A percentile compares a stretch with the other conserved stretches of the same genome.
phyloP scores from a whole-genome alignment of 2,329 filamentous ascomycete genomes.

The Colletotrichum sp. region DNA sequence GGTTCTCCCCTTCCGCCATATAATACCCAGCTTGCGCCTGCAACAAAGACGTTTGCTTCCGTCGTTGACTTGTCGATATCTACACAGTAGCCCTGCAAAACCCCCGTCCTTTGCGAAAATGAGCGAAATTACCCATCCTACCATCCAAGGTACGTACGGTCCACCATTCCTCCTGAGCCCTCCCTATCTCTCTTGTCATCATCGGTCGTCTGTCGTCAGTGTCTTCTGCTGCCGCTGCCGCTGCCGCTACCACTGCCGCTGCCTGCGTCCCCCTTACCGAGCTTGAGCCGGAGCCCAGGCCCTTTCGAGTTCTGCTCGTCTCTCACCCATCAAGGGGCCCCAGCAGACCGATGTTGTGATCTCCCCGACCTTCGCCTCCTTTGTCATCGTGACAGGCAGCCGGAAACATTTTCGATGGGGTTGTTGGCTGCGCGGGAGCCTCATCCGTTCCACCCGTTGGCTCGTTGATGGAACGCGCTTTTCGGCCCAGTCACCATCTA shows the following conservation, averaged over 20 bases:
- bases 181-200: not conserved
- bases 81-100: constrained; percentile 5
- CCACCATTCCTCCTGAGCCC: not conserved
- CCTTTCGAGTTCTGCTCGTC: not conserved
- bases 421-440: not conserved
- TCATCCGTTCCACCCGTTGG: not conserved
- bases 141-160: constrained; percentile 59
- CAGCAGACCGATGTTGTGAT: not conserved
- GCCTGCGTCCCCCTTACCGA: not conserved
- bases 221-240: not conserved
- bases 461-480: not conserved
- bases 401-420: not conserved
- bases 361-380: not conserved
- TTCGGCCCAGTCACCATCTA: not conserved
- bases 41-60: not conserved
- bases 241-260: not conserved
- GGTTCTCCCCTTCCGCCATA: constrained; percentile 13
- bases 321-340: not conserved
- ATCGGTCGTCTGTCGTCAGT: not conserved
- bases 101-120: constrained; percentile 38
- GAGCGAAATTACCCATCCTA: constrained; percentile 61
- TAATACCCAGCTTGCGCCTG: not conserved
- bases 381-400: not conserved
- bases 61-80: constrained; percentile 14
- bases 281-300: not conserved